Base-by-base conservation (phyloP, 148 eudicot genomes). In the Camellia sinensis region DNA sequence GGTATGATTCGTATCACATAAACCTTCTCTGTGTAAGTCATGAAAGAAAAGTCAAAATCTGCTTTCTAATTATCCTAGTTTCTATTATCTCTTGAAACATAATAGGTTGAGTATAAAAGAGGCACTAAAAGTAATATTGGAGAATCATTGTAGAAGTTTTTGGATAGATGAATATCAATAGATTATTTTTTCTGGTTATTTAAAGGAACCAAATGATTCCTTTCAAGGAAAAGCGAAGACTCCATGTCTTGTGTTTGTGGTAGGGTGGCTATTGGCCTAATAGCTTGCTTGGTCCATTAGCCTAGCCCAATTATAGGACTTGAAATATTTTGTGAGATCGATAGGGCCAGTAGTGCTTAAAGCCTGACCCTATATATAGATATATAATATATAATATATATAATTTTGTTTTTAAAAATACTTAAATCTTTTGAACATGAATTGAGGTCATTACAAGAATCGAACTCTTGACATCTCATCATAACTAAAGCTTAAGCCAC, bases 1-100 rank as follows among this genome's bases (percentile, higher is more conserved):
- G 92, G 98, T 95, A 88, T 75, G 78, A 45, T 78, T 74, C 44
- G 15, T 13, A 53, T 18, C 7, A 15, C 43, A 22, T 53, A 29
- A 52, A n/a, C 57, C 74, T 71, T n/a, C 29, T 45, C 14, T 71
- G n/a, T 45, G 12, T 6, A 68, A 15, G 40, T 7, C 54, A n/a
- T 45, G 54, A 45, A 15, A 48, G 29, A 4, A 71, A 46, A 71
- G 48, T 48, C 10, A 45, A 71, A 71, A 52, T 71, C 13, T 43
- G 72, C 59, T 54, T 54, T 54, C 59, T 41, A 5, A 4, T 15
- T 68, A 14, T 37, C 45, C 17, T 29, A 29, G 2, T 29, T 43
- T 43, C 44, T 46, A 44, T 3, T 7, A 69, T 46, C 57, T 18
- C 21, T 71, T 18, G 37, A 17, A 48, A 48, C 0, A 19, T 14